Percentiles rank a stretch among this genome's conserved stretches.
Evolutionary conservation across 192 early-diverging fungal species (phyloP).

Genomic region (Backusella tarrabulga): DNA sequence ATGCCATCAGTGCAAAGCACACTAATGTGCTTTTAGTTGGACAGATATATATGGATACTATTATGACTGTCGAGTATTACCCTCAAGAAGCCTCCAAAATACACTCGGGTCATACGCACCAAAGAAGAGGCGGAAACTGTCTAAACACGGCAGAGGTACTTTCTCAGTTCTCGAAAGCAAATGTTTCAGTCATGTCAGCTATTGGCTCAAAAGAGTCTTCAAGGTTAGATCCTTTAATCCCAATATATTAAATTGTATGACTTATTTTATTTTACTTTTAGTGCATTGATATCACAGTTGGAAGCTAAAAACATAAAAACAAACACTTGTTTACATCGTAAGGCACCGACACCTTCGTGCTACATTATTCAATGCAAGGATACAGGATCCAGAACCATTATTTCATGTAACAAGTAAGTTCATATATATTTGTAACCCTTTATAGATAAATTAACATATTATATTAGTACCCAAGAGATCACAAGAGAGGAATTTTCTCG

Average conservation of each 20-base stretch:
- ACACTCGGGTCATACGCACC: slow-evolving; percentile 53
- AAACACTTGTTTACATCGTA: slow-evolving; percentile 40
- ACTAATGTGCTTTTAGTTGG: slow-evolving; percentile 45
- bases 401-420: slow-evolving; percentile 55
- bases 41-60: slow-evolving; percentile 60
- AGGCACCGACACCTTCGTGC: slow-evolving; percentile 31
- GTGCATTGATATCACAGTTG: slow-evolving; percentile 35
- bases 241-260: neutral
- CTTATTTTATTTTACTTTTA: slow-evolving; percentile 8
- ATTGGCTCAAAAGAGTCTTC: slow-evolving; percentile 46
- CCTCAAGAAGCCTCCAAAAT: slow-evolving; percentile 62
- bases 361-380: slow-evolving; percentile 58
- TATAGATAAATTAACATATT: slow-evolving; percentile 3
- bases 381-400: slow-evolving; percentile 57
- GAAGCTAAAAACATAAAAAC: slow-evolving; percentile 44
- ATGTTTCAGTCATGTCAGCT: slow-evolving; percentile 50
- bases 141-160: slow-evolving; percentile 58
- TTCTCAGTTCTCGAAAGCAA: slow-evolving; percentile 43
- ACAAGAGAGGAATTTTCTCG: slow-evolving; percentile 52
- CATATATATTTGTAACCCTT: neutral
- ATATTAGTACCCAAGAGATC: slow-evolving; percentile 55
- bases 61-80: slow-evolving; percentile 57
- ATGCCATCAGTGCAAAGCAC: neutral
- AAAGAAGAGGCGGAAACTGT: slow-evolving; percentile 64
- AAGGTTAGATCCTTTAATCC: slow-evolving; percentile 11